These are phyloP conservation scores for Adansonia gregorii DNA, from an alignment of 441 rosid species.

Conservation along the genomic window DNA sequence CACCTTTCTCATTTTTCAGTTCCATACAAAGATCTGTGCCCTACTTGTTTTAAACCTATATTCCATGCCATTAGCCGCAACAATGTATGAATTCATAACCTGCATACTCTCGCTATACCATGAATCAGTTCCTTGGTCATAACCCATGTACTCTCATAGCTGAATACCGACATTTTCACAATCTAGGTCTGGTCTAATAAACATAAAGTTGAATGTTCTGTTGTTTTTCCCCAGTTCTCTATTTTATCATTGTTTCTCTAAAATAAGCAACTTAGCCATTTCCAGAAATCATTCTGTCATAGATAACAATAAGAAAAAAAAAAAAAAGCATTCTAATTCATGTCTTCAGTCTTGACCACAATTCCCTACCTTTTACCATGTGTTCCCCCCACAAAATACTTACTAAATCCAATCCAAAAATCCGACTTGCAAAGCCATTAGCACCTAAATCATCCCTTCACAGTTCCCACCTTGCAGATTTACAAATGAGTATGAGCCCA, in stretches of 20 bases:
- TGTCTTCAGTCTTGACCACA: background rate
- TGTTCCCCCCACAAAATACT: background rate
- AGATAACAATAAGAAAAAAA: background rate
- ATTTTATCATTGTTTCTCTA: background rate
- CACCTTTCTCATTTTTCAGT: background rate
- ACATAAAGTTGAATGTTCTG: constrained; percentile 4
- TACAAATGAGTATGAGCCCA: constrained; percentile 1
- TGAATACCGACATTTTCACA: background rate
- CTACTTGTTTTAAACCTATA: background rate
- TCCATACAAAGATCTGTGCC: background rate
- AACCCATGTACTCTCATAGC: background rate
- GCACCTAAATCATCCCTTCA: constrained; percentile 9
- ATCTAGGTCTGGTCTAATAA: constrained; percentile 3
- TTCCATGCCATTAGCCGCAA: background rate
- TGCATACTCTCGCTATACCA: background rate
- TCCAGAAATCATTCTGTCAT: background rate
- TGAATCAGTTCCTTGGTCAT: background rate
- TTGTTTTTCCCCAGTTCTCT: background rate
- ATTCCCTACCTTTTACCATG: background rate
- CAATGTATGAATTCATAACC: background rate
- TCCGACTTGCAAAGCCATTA: constrained; percentile 15
- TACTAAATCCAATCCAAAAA: background rate
- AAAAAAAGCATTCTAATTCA: too few relatives aligned
- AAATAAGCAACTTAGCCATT: constrained; percentile 1
- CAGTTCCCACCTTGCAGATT: constrained; percentile 12